phyloP scores from a whole-genome alignment of 305 asterid species.

The Fraxinus xanthoxyloides region DNA sequence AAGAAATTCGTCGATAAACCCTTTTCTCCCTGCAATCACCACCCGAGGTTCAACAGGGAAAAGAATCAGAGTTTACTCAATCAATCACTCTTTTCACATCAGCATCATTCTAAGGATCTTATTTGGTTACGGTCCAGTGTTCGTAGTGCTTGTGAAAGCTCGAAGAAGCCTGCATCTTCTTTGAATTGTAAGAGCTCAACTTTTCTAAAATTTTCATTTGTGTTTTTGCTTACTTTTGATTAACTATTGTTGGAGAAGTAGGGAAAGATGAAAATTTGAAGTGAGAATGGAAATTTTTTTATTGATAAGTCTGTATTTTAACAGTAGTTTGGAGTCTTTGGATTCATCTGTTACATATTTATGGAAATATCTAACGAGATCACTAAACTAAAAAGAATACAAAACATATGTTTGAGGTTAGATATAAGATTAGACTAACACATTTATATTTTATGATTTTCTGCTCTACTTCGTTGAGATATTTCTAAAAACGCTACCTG shows the following conservation, averaged over 20 bases:
- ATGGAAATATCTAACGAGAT: not conserved
- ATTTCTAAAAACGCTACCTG: not conserved
- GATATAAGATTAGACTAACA: not conserved
- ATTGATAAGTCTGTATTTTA: not conserved
- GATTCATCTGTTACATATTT: not conserved
- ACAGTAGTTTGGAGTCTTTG: not conserved
- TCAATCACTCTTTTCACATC: constrained; percentile 28
- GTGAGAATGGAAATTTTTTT: not conserved
- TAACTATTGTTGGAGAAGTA: not conserved
- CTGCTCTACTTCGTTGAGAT: not conserved
- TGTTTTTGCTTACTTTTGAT: not conserved
- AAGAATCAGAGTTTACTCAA: constrained; percentile 27
- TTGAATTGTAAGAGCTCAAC: not conserved
- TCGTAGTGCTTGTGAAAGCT: constrained; percentile 29
- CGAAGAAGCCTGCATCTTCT: constrained; percentile 30
- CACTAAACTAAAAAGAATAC: not conserved
- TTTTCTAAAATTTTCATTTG: not conserved
- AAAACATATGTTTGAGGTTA: not conserved
- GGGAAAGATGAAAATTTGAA: no score
- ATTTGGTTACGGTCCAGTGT: constrained; percentile 20
- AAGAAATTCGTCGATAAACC: constrained; percentile 38
- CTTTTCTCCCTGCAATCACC: constrained; percentile 44
- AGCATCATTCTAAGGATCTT: constrained; percentile 29
- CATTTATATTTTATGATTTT: not conserved
- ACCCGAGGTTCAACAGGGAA: constrained; percentile 32